These are phyloP conservation scores for Hericium coralloides DNA, from an alignment of 768 basidiomycete genomes.

Conservation along the genomic window DNA sequence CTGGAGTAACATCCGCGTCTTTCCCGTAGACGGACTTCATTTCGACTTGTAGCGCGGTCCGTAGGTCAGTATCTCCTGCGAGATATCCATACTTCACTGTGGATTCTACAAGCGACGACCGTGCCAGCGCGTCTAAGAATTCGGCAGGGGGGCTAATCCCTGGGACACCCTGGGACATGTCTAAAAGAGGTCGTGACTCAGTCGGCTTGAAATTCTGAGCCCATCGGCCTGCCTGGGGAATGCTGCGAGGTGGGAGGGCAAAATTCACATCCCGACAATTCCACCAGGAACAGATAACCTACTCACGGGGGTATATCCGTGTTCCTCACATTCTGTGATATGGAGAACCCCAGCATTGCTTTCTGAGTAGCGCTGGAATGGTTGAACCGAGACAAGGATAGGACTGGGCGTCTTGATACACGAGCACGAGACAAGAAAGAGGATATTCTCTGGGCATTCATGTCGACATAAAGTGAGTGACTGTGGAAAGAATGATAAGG, in stretches of 20 bases:
- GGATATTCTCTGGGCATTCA: no score
- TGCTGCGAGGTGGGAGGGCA: conserved; percentile 24
- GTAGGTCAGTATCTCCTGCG: conserved; percentile 46
- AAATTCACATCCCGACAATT: no score
- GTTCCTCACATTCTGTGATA: not conserved
- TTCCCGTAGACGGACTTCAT: conserved; percentile 51
- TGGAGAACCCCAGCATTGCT: not conserved
- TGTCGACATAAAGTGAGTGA: no score
- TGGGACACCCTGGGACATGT: conserved; percentile 72
- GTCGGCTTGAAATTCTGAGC: conserved; percentile 34
- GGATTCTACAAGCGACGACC: not conserved
- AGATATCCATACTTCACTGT: conserved; percentile 38
- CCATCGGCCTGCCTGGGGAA: conserved; percentile 54
- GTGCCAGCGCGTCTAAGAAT: conserved; percentile 19
- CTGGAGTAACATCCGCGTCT: conserved; percentile 34
- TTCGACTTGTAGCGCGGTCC: conserved; percentile 47
- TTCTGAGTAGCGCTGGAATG: not conserved
- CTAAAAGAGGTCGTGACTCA: conserved; percentile 42
- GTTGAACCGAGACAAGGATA: no score
- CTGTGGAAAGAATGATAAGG: no score
- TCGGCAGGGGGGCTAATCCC: conserved; percentile 48
- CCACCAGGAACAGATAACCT: not conserved
- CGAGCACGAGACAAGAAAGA: no score
- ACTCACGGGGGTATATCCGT: not conserved
- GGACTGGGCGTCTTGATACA: no score